These are phyloP conservation scores for Solanum hybrid DNA, from an alignment of 305 asterid genomes.

Conservation along the genomic window DNA sequence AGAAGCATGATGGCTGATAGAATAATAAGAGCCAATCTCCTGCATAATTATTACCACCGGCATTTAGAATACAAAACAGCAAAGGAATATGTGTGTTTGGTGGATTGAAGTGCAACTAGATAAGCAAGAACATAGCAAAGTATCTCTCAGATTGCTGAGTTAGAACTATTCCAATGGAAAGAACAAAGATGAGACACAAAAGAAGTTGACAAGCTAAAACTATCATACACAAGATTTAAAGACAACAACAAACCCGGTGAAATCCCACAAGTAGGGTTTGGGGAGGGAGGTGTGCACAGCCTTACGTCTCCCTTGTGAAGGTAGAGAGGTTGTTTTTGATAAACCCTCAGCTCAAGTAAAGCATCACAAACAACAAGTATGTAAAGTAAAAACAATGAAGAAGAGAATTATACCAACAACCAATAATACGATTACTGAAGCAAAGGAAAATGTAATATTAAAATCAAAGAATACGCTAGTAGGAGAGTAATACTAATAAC, in stretches of 20 bases:
- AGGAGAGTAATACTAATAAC: neutral
- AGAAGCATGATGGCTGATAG: constrained; percentile 81
- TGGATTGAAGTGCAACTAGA: neutral
- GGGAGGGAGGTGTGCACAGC: neutral
- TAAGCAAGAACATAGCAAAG: neutral
- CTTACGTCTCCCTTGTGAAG: neutral
- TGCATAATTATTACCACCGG: constrained; percentile 28
- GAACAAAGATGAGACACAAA: neutral
- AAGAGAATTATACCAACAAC: neutral
- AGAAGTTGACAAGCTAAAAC: neutral
- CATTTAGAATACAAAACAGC: neutral
- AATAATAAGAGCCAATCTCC: constrained; percentile 78
- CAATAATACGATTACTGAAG: neutral
- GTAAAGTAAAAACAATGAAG: neutral
- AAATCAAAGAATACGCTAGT: neutral
- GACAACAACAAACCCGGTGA: neutral
- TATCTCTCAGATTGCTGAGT: neutral
- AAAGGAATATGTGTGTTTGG: neutral
- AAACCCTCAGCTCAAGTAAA: neutral
- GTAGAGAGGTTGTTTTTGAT: neutral
- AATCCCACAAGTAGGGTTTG: neutral
- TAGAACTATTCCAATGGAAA: neutral
- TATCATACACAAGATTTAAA: neutral
- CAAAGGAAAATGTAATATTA: neutral
- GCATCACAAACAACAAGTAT: neutral